Conservation (phyloP, 495 filamentous ascomycete species). For the Filosporella fistucella region DNA sequence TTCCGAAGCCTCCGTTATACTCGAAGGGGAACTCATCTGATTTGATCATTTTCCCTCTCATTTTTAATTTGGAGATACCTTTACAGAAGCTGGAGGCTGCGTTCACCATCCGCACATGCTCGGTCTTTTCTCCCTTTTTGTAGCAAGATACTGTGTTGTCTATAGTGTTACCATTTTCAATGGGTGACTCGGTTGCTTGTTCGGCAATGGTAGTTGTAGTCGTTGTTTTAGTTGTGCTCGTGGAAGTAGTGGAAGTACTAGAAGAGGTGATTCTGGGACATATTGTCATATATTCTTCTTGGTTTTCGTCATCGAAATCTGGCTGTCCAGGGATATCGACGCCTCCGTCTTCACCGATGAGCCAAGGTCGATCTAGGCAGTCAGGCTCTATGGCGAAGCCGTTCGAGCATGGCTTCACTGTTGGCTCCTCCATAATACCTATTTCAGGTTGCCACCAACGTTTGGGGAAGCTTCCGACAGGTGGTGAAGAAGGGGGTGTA, state of each 20-base stretch:
- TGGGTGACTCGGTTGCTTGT: constrained; percentile 3
- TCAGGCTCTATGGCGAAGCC: constrained; percentile 5
- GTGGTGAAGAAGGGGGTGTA: constrained; percentile 9
- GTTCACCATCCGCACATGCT: constrained; percentile 15
- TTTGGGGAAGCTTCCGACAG: constrained; percentile 8
- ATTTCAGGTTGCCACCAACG: neutral
- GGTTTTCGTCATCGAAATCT: constrained; percentile 10
- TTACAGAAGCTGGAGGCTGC: constrained; percentile 14
- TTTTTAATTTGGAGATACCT: neutral
- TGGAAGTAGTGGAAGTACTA: constrained; percentile 1
- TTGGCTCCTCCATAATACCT: constrained; percentile 1
- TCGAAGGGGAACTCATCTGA: neutral
- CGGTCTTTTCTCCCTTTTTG: constrained; percentile 15
- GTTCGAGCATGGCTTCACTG: constrained; percentile 6
- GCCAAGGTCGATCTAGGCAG: constrained; percentile 10
- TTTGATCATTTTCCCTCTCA: neutral
- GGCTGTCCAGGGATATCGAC: neutral
- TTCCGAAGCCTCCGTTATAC: constrained; percentile 9
- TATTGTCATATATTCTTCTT: constrained; percentile 2
- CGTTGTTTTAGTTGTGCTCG: constrained; percentile 1
- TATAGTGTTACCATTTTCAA: constrained; percentile 6
- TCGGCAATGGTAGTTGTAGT: constrained; percentile 1
- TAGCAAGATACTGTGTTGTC: constrained; percentile 13
- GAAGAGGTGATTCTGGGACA: constrained; percentile 6
- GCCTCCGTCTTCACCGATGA: neutral